Evolutionary conservation across 805 yeast species (phyloP).

Genomic region (Starmerella sp.): DNA sequence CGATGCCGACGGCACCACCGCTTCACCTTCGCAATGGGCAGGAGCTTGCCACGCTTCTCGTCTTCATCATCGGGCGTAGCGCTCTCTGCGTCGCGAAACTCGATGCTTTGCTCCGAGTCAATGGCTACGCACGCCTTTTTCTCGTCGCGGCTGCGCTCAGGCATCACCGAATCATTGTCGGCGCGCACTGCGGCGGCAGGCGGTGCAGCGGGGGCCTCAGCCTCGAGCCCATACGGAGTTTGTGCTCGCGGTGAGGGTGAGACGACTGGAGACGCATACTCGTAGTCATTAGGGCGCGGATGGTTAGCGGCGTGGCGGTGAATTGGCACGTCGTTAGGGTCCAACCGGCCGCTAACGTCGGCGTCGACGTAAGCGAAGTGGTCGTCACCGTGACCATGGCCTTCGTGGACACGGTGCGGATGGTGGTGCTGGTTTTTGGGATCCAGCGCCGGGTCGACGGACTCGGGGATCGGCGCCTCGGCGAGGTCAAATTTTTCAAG

Average conservation of each 20-base stretch:
- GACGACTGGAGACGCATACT: slow-evolving; percentile 2
- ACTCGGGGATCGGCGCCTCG: slow-evolving; percentile 14
- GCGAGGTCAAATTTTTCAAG: slow-evolving; percentile 18
- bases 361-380: slow-evolving; percentile 19
- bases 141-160: background rate
- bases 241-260: background rate
- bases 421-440: slow-evolving; percentile 28
- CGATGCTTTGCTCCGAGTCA: slow-evolving; percentile 34
- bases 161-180: background rate
- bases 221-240: background rate
- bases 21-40: slow-evolving; percentile 9
- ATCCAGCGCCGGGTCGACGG: slow-evolving; percentile 28
- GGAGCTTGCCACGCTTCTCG: slow-evolving; percentile 1
- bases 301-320: slow-evolving; percentile 8
- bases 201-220: background rate
- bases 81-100: slow-evolving; percentile 27
- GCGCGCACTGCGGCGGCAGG: no score
- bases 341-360: slow-evolving; percentile 16
- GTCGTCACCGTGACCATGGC: slow-evolving; percentile 22
- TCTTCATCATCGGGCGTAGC: slow-evolving; percentile 2
- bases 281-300: slow-evolving; percentile 3
- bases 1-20: slow-evolving; percentile 12
- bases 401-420: slow-evolving; percentile 25
- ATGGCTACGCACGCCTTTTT: slow-evolving; percentile 30
- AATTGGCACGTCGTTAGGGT: slow-evolving; percentile 11